These are phyloP conservation scores for Phaeomoniella chlamydospora DNA, from an alignment of 2,329 filamentous ascomycete genomes.

Conservation along the genomic window DNA sequence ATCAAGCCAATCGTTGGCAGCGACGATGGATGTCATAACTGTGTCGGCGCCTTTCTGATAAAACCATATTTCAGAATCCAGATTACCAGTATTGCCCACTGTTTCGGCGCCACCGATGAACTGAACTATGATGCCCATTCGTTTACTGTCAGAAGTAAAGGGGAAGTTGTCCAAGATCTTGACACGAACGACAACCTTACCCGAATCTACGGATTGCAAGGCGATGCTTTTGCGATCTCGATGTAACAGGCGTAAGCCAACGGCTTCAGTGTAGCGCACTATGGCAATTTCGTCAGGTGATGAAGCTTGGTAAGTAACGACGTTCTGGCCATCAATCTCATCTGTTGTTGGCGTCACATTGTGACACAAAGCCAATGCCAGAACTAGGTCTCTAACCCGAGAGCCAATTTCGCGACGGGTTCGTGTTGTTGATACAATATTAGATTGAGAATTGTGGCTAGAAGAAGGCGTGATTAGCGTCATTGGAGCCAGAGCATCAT, in stretches of 20 bases:
- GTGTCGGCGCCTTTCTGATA: constrained; percentile 98
- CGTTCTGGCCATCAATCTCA: constrained; percentile 59
- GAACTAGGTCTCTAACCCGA: constrained; percentile 79
- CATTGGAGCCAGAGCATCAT: constrained; percentile 6
- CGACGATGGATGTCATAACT: constrained; percentile 93
- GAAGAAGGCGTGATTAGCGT: constrained; percentile 20
- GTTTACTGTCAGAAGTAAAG: constrained; percentile 93
- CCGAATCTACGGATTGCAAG: constrained; percentile 61
- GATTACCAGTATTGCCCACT: constrained; percentile 19
- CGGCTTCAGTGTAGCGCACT: constrained; percentile 84
- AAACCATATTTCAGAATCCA: constrained; percentile 71
- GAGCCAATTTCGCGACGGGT: constrained; percentile 87
- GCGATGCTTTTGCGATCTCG: constrained; percentile 79
- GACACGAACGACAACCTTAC: constrained; percentile 64
- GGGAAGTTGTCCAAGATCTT: constrained; percentile 89
- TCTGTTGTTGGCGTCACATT: constrained; percentile 91
- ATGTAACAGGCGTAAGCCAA: constrained; percentile 70
- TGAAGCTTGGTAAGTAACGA: constrained; percentile 87
- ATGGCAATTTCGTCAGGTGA: constrained; percentile 98
- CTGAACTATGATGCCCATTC: constrained; percentile 93
- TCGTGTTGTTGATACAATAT: constrained; percentile 50
- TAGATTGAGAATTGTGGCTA: constrained; percentile 31
- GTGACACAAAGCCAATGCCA: constrained; percentile 86
- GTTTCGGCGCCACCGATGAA: constrained; percentile 50
- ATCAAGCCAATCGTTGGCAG: constrained; percentile 94